Evolutionary conservation across 2,329 filamentous ascomycete species (phyloP).

Genomic region (Monosporascus sp.): DNA sequence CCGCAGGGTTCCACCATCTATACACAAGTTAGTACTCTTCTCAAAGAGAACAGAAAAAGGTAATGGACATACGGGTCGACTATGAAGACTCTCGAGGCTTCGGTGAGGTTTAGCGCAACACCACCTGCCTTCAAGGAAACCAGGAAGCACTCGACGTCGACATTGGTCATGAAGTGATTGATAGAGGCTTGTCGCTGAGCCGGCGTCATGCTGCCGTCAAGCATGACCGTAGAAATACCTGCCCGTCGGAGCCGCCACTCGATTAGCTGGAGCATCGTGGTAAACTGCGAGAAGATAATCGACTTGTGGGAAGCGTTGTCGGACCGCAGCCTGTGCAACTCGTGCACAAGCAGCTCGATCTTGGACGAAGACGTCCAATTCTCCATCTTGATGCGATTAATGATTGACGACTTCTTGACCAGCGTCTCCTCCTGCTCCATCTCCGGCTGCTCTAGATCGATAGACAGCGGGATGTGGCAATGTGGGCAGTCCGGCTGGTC

Average conservation of each 20-base stretch:
- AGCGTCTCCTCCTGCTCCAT: conserved; percentile 84
- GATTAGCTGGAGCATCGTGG: conserved; percentile 92
- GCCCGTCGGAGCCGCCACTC: conserved; percentile 94
- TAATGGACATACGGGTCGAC: conserved; percentile 74
- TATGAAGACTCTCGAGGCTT: conserved; percentile 92
- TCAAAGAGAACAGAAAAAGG: background rate
- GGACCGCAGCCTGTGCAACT: conserved; percentile 84
- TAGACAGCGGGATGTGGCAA: conserved; percentile 83
- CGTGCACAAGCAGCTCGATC: conserved; percentile 93
- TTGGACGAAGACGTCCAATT: conserved; percentile 98
- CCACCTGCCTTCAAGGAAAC: conserved; percentile 95
- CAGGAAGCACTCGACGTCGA: conserved; percentile 90
- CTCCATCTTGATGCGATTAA: conserved; percentile 98
- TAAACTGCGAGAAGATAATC: conserved; percentile 97
- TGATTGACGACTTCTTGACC: conserved; percentile 93
- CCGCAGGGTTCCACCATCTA: conserved; percentile 99
- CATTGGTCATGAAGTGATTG: conserved; percentile 92
- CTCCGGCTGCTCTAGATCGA: conserved; percentile 92
- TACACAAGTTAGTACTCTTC: conserved; percentile 2
- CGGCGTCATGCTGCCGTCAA: conserved; percentile 96
- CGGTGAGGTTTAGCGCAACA: conserved; percentile 90
- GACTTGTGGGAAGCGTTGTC: conserved; percentile 93
- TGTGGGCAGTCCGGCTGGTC: conserved; percentile 77
- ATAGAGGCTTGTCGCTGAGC: conserved; percentile 90
- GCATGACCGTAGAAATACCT: conserved; percentile 97